phyloP scores from a whole-genome alignment of 257 asterid genomes.

The Capsicum chinense region DNA sequence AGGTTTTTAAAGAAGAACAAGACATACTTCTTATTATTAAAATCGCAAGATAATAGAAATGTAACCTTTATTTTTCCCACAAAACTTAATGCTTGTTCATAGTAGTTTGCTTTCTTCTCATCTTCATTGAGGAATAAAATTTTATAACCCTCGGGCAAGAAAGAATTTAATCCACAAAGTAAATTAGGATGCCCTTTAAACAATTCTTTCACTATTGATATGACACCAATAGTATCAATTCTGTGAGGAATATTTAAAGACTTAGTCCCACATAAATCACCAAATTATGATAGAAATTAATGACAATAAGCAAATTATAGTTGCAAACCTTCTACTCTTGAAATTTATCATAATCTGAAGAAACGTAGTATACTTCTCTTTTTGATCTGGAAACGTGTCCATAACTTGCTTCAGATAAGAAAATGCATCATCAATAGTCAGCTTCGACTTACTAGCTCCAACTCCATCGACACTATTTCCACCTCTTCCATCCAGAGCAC shows the following conservation, averaged over 20 bases:
- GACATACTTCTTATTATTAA: not conserved
- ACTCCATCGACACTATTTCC: not conserved
- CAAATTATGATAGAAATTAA: not conserved
- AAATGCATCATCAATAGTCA: not conserved
- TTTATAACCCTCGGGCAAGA: constrained; percentile 91
- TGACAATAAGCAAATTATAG: constrained; percentile 27
- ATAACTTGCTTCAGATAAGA: constrained; percentile 73
- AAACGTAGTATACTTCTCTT: constrained; percentile 83
- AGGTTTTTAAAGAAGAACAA: not conserved
- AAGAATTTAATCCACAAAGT: constrained; percentile 82
- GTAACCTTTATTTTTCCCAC: constrained; percentile 91
- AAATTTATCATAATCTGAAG: constrained; percentile 92
- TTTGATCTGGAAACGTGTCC: constrained; percentile 92
- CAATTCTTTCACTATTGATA: constrained; percentile 79
- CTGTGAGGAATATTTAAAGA: constrained; percentile 49
- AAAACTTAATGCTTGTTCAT: constrained; percentile 74
- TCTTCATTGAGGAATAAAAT: constrained; percentile 67
- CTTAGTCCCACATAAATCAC: constrained; percentile 12
- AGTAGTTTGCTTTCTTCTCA: constrained; percentile 31
- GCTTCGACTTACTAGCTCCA: not conserved
- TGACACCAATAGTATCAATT: constrained; percentile 82
- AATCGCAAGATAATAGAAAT: not conserved
- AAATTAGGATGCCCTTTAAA: constrained; percentile 85
- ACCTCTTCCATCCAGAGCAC: not conserved
- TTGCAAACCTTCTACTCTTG: constrained; percentile 72